Conservation (phyloP, 345 rosid species). For the Aquilaria sinensis region DNA sequence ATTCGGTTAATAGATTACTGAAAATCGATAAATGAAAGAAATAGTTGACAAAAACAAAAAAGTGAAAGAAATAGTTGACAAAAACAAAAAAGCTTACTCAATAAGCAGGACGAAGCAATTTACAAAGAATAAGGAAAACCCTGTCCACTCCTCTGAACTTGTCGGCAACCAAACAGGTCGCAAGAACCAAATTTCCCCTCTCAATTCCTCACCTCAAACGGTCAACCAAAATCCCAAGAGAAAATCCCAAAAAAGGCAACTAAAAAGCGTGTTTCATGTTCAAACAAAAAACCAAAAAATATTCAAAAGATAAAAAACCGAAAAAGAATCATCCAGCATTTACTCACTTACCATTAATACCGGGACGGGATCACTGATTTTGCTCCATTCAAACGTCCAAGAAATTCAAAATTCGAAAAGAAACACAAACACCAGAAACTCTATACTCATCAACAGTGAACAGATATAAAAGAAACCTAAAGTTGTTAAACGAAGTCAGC, state of each 20-base stretch:
- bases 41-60: background rate
- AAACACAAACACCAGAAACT: constrained; percentile 18
- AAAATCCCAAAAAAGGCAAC: too few species aligned
- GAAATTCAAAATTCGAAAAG: constrained; percentile 17
- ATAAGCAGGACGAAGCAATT: background rate
- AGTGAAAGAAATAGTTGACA: background rate
- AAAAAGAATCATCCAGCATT: constrained; percentile 17
- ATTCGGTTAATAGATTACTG: background rate
- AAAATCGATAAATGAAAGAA: background rate
- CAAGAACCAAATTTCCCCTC: constrained; percentile 8
- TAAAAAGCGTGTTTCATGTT: too few species aligned
- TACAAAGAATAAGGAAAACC: background rate
- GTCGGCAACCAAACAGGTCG: constrained; percentile 14
- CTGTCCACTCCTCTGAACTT: constrained; percentile 15
- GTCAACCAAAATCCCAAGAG: constrained; percentile 7
- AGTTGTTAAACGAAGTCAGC: constrained; percentile 26
- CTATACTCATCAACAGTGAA: constrained; percentile 2
- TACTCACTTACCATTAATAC: constrained; percentile 36
- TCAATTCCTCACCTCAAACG: constrained; percentile 20
- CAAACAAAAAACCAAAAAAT: constrained; percentile 9
- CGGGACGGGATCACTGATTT: constrained; percentile 15
- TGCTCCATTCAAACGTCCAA: constrained; percentile 7
- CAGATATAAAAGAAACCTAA: constrained; percentile 2
- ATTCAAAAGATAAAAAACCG: constrained; percentile 14
- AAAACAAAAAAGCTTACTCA: constrained; percentile 1